Percentiles rank a stretch among this genome's conserved stretches.
Conservation (phyloP, 345 rosid genomes). For the Firmiana major region DNA sequence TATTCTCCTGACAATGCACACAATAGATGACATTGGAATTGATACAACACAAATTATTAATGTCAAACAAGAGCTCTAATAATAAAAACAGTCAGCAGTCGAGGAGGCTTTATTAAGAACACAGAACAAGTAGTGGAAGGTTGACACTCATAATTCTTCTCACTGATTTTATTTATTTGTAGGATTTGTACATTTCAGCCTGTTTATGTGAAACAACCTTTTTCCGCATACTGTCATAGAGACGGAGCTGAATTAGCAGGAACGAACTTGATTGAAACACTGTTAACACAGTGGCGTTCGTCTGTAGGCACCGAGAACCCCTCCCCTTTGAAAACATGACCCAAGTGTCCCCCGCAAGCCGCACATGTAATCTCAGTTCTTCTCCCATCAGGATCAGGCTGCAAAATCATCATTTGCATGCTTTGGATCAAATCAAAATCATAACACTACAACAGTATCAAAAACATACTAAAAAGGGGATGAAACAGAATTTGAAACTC, state of each 20-base stretch:
- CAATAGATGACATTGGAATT: background rate
- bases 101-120: background rate
- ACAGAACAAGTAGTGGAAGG: background rate
- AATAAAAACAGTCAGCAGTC: background rate
- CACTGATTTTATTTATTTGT: background rate
- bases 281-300: conserved; percentile 77
- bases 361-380: conserved; percentile 70
- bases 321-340: conserved; percentile 80
- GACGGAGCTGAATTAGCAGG: conserved; percentile 38
- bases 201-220: conserved; percentile 7
- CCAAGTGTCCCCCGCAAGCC: conserved; percentile 75
- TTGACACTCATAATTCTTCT: background rate
- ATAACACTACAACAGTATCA: background rate
- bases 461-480: background rate
- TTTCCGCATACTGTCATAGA: background rate
- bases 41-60: background rate
- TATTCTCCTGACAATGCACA: background rate
- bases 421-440: background rate
- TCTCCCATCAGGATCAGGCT: conserved; percentile 77
- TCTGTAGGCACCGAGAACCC: conserved; percentile 55
- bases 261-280: conserved; percentile 56
- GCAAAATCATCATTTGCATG: conserved; percentile 18
- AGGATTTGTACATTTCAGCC: background rate
- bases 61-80: background rate
- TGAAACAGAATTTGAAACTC: conserved; percentile 17